Evolutionary conservation across 306 rosid genomes (phyloP).

Genomic region (Castanospermum australe): DNA sequence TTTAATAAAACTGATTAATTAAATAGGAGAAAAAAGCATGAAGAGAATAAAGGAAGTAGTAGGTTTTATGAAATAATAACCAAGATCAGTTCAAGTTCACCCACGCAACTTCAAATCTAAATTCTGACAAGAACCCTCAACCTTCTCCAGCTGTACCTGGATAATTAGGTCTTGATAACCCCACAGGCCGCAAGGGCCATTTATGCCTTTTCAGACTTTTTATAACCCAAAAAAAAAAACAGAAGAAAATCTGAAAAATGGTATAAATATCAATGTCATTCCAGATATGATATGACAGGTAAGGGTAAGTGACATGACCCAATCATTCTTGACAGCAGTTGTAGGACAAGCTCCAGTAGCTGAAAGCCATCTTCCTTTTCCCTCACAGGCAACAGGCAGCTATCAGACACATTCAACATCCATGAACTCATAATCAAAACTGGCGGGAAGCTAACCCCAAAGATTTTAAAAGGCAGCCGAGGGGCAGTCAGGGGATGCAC

Average conservation of each 20-base stretch:
- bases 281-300: not conserved
- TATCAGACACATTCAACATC: slow-evolving; percentile 31
- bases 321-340: slow-evolving; percentile 11
- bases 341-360: slow-evolving; percentile 15
- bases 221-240: no score
- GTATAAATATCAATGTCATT: slow-evolving; percentile 29
- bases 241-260: not conserved
- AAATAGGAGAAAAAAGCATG: not conserved
- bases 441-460: slow-evolving; percentile 50
- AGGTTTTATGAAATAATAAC: not conserved
- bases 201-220: not conserved
- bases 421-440: slow-evolving; percentile 8
- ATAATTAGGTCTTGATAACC: not conserved
- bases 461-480: slow-evolving; percentile 52
- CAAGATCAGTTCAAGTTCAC: slow-evolving; percentile 1
- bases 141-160: not conserved
- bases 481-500: slow-evolving; percentile 49
- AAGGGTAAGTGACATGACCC: slow-evolving; percentile 4
- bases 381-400: slow-evolving; percentile 14
- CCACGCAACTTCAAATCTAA: slow-evolving; percentile 14
- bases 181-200: not conserved
- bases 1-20: no score
- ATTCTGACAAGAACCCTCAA: slow-evolving; percentile 6
- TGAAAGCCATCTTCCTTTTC: slow-evolving; percentile 18
- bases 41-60: not conserved